Evolutionary conservation across 352 stramenopile genomes (phyloP).

Genomic region (Lagenidium giganteum): DNA sequence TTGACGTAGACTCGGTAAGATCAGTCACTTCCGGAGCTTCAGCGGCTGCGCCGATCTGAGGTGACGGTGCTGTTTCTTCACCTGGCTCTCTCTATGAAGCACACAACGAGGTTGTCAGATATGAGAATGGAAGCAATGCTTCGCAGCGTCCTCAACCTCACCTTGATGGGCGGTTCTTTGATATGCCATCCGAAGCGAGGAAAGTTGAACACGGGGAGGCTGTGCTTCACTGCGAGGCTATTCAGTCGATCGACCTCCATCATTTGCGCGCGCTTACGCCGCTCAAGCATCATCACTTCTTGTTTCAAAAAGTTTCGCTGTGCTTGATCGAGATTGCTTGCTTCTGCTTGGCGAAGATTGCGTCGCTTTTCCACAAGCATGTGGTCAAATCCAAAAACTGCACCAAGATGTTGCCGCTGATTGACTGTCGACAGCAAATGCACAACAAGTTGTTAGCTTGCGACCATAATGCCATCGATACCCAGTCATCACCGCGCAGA

Average conservation of each 20-base stretch:
- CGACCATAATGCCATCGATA: neutral
- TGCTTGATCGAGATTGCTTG: too few species aligned
- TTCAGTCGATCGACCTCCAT: conserved; percentile 26
- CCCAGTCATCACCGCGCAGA: too few species aligned
- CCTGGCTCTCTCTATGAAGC: too few species aligned
- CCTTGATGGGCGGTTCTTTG: conserved; percentile 19
- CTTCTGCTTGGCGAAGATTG: conserved; percentile 14
- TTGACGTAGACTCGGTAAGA: neutral
- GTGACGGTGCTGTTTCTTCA: too few species aligned
- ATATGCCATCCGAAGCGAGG: conserved; percentile 32
- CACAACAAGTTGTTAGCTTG: too few species aligned
- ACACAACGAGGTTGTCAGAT: conserved; percentile 5
- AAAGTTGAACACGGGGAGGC: conserved; percentile 30
- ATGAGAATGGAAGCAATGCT: too few species aligned
- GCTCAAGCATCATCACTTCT: conserved; percentile 21
- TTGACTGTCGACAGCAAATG: too few species aligned
- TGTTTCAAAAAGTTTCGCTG: conserved; percentile 32
- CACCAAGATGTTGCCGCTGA: conserved; percentile 17
- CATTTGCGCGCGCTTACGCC: conserved; percentile 15
- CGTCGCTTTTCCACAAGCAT: too few species aligned
- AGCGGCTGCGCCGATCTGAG: too few species aligned
- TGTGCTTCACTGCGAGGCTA: conserved; percentile 23
- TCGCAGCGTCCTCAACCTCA: conserved; percentile 18
- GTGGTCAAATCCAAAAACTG: conserved; percentile 9
- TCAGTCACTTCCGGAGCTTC: neutral